Conservation (phyloP, 2,329 filamentous ascomycete genomes). For the Colletotrichum chlorophyti region DNA sequence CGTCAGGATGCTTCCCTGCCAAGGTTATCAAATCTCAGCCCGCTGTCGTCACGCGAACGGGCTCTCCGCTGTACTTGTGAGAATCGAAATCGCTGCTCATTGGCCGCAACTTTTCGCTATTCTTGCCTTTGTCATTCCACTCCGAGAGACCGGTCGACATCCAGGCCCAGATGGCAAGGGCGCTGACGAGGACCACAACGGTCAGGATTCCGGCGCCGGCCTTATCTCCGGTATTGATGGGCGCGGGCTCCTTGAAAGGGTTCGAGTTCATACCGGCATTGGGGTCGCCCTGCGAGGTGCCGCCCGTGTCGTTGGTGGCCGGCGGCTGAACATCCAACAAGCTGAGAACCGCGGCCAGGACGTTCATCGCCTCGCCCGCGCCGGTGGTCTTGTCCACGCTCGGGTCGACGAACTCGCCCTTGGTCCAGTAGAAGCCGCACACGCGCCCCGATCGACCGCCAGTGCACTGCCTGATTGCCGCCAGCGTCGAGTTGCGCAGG, state of each 20-base stretch:
- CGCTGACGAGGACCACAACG: constrained; percentile 57
- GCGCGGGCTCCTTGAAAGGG: constrained; percentile 3
- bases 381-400: constrained; percentile 60
- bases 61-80: constrained; percentile 9
- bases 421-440: constrained; percentile 70
- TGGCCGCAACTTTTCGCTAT: not conserved
- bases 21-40: no score
- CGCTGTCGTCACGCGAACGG: not conserved
- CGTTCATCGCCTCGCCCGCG: constrained; percentile 66
- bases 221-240: constrained; percentile 63
- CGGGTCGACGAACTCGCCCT: constrained; percentile 49
- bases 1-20: no score
- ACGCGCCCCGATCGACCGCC: constrained; percentile 61
- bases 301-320: constrained; percentile 55
- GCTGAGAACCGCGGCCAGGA: constrained; percentile 59
- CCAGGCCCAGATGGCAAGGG: constrained; percentile 59
- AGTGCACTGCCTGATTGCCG: constrained; percentile 67
- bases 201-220: constrained; percentile 74
- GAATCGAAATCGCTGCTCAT: not conserved
- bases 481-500: constrained; percentile 62
- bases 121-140: constrained; percentile 20
- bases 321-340: constrained; percentile 48
- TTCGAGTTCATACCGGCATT: constrained; percentile 23
- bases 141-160: constrained; percentile 36
- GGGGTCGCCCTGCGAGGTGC: constrained; percentile 54